Percentiles rank a stretch among this genome's conserved stretches.
Evolutionary conservation across 2,329 filamentous ascomycete species (phyloP).

Genomic region (Teratosphaeria pseudoeucalypti): DNA sequence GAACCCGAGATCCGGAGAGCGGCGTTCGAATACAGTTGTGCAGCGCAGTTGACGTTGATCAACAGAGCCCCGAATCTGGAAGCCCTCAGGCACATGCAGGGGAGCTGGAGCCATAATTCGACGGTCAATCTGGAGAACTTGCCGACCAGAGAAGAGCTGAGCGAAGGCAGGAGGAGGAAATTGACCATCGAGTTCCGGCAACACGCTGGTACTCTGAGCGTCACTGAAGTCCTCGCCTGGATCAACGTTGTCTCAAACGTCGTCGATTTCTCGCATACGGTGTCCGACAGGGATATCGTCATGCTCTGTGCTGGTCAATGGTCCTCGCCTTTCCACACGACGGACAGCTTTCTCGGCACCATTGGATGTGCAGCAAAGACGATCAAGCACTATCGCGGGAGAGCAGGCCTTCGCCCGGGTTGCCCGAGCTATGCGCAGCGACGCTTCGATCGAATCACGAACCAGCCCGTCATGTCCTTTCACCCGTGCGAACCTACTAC

Average conservation of each 20-base stretch:
- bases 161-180: neutral
- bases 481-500: neutral
- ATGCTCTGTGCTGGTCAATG: conserved; percentile 3
- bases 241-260: conserved; percentile 11
- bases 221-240: conserved; percentile 18
- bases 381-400: conserved; percentile 6
- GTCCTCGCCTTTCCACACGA: conserved; percentile 1
- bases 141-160: neutral
- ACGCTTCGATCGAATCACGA: neutral
- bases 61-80: conserved; percentile 3
- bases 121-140: conserved; percentile 9
- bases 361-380: conserved; percentile 1
- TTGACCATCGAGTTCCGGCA: conserved; percentile 25
- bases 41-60: conserved; percentile 6
- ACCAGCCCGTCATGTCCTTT: neutral
- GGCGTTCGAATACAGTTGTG: conserved; percentile 2
- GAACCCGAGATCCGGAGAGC: conserved; percentile 1
- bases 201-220: conserved; percentile 16
- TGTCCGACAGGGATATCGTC: neutral
- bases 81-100: conserved; percentile 4
- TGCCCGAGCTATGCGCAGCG: neutral
- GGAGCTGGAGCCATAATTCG: neutral
- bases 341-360: conserved; percentile 3
- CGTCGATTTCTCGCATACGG: conserved; percentile 4
- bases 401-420: neutral